phyloP scores from a whole-genome alignment of 1,284 basidiomycete species.

The Ganoderma multipileum region DNA sequence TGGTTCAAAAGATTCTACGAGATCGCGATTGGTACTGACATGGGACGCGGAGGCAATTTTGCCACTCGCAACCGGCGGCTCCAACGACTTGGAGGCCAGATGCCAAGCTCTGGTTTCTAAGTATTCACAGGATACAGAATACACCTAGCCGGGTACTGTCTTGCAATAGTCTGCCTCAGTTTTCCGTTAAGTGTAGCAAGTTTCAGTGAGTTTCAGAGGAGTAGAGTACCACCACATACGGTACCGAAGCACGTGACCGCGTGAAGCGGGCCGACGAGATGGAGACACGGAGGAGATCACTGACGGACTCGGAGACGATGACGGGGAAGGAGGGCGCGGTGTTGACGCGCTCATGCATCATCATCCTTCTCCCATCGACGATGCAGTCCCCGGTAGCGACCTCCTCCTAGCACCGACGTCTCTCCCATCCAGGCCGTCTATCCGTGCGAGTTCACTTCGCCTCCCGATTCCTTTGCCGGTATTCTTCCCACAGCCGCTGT shows the following conservation, averaged over 20 bases:
- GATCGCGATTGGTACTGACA: too few species aligned
- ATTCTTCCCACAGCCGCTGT: conserved; percentile 16
- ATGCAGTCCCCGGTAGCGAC: conserved; percentile 13
- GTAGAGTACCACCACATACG: too few species aligned
- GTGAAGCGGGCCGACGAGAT: conserved; percentile 15
- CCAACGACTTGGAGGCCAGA: too few species aligned
- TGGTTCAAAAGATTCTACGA: too few species aligned
- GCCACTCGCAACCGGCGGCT: too few species aligned
- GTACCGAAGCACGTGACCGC: conserved; percentile 17
- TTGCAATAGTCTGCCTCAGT: too few species aligned
- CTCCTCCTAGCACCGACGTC: not conserved
- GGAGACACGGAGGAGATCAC: not conserved
- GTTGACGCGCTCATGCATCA: conserved; percentile 9
- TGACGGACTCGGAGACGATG: conserved; percentile 6
- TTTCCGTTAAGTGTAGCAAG: too few species aligned
- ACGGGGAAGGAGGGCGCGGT: conserved; percentile 11
- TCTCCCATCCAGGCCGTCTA: not conserved
- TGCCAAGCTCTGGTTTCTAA: too few species aligned
- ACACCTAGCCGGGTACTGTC: too few species aligned
- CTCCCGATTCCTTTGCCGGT: conserved; percentile 1
- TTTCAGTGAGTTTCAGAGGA: too few species aligned
- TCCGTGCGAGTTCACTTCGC: conserved; percentile 1
- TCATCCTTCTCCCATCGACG: conserved; percentile 5
- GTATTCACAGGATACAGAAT: too few species aligned
- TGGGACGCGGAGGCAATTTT: too few species aligned